A percentile compares a stretch with the other conserved stretches of the same genome.
These are phyloP conservation scores for Penicillium brevicompactum DNA, from an alignment of 2,329 filamentous ascomycete species.

Conservation along the genomic window DNA sequence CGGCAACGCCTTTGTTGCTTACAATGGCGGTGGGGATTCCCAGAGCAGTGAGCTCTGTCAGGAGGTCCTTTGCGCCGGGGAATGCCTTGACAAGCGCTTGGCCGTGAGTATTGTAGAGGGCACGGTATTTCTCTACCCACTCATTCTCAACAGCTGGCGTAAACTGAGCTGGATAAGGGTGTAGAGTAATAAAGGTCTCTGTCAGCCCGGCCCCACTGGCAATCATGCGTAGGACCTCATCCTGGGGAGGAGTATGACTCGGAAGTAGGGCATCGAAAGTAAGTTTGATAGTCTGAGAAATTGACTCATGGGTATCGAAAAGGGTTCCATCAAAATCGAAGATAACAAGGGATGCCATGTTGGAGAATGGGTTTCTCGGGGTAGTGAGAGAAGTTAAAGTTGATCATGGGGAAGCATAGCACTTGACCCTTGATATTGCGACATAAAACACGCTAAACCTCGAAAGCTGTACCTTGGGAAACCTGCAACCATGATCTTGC, in stretches of 20 bases:
- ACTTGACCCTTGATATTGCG: too few species aligned
- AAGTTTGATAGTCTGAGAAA: conserved; percentile 15
- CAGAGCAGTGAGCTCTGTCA: conserved; percentile 10
- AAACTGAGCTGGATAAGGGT: conserved; percentile 6
- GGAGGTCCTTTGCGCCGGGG: conserved; percentile 16
- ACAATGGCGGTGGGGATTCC: conserved; percentile 24
- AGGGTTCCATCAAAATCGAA: conserved; percentile 23
- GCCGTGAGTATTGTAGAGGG: conserved; percentile 23
- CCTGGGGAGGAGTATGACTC: conserved; percentile 6
- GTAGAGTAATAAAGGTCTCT: conserved; percentile 14
- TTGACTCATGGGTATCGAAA: conserved; percentile 21
- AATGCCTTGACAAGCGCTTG: conserved; percentile 23
- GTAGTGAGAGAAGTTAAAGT: neutral
- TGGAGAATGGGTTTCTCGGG: neutral
- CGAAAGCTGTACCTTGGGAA: too few species aligned
- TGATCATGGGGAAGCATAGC: too few species aligned
- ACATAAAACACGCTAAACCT: too few species aligned
- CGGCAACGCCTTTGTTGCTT: conserved; percentile 26
- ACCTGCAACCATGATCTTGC: neutral
- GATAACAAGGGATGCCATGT: conserved; percentile 14
- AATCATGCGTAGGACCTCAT: conserved; percentile 16
- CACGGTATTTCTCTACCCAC: conserved; percentile 24
- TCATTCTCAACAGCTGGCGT: conserved; percentile 13
- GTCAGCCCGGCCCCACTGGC: conserved; percentile 15
- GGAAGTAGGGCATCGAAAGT: conserved; percentile 17